phyloP scores from a whole-genome alignment of 345 rosid species.

The Anacardium occidentale region DNA sequence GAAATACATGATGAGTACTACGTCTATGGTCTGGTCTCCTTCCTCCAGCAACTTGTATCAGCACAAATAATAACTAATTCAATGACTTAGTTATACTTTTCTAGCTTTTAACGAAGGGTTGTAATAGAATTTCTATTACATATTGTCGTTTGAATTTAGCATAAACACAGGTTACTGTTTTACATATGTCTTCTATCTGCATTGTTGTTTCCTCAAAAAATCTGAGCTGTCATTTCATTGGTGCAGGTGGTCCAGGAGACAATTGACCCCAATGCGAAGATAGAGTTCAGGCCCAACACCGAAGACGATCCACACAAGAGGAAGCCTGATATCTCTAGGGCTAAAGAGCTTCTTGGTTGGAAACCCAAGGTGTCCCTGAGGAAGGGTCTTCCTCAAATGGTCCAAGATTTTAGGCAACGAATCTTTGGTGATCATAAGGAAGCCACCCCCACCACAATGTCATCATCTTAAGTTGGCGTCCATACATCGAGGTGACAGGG shows the following conservation, averaged over 20 bases:
- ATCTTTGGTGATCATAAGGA: slow-evolving; percentile 90
- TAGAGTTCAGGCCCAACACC: slow-evolving; percentile 91
- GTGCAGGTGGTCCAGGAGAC: slow-evolving; percentile 93
- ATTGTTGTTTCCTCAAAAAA: not conserved
- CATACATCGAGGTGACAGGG: not conserved
- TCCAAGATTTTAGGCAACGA: slow-evolving; percentile 86
- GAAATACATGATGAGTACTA: not conserved
- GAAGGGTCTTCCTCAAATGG: slow-evolving; percentile 92
- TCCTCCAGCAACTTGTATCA: not conserved
- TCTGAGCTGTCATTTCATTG: slow-evolving; percentile 6
- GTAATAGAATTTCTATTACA: not conserved
- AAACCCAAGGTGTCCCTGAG: slow-evolving; percentile 84
- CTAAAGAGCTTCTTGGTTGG: slow-evolving; percentile 91
- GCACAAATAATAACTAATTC: too few relatives aligned
- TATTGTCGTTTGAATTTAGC: not conserved
- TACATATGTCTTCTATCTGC: too few relatives aligned
- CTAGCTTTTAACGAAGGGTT: not conserved
- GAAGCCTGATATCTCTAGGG: slow-evolving; percentile 90
- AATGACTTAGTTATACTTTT: not conserved
- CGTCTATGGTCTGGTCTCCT: not conserved
- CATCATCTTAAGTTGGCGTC: slow-evolving; percentile 36
- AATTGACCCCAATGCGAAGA: slow-evolving; percentile 87
- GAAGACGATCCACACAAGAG: slow-evolving; percentile 99
- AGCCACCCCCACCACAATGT: slow-evolving; percentile 28
- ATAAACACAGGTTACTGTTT: not conserved